phyloP scores from a whole-genome alignment of 345 rosid genomes.

The Conringia planisiliqua region DNA sequence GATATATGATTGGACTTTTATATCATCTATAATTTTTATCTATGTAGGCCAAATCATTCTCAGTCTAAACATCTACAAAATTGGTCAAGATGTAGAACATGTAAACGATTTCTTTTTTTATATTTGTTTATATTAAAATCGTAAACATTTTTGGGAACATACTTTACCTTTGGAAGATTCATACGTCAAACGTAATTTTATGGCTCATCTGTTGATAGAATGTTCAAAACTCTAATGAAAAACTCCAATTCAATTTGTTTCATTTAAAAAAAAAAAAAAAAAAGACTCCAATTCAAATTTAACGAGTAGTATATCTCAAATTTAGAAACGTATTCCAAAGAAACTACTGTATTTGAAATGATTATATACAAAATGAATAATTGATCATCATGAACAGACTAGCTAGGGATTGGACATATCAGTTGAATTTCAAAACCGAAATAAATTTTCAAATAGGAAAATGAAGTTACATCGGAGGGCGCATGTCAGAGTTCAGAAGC shows the following conservation, averaged over 20 bases:
- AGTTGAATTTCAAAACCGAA: conserved; percentile 9
- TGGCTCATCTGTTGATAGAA: neutral
- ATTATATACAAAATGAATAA: neutral
- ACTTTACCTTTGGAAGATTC: neutral
- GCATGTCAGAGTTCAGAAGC: conserved; percentile 3
- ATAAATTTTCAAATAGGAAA: conserved; percentile 10
- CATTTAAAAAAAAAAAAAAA: neutral
- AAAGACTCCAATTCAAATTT: neutral
- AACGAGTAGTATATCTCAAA: neutral
- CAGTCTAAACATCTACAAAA: neutral
- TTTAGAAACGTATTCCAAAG: neutral
- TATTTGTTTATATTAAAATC: neutral
- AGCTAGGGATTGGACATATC: conserved; percentile 23
- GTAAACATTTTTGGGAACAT: neutral
- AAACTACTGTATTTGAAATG: conserved; percentile 7
- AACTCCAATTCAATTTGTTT: neutral
- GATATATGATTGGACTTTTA: conserved; percentile 16
- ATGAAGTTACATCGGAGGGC: conserved; percentile 24
- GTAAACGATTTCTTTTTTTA: neutral
- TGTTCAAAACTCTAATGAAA: neutral
- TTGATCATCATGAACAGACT: conserved; percentile 1
- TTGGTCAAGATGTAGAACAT: neutral
- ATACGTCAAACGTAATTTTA: neutral
- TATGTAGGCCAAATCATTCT: neutral
- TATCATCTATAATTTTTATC: neutral